These are phyloP conservation scores for Umbilicus rupestris DNA, from an alignment of 164 flowering plant species.

Conservation along the genomic window DNA sequence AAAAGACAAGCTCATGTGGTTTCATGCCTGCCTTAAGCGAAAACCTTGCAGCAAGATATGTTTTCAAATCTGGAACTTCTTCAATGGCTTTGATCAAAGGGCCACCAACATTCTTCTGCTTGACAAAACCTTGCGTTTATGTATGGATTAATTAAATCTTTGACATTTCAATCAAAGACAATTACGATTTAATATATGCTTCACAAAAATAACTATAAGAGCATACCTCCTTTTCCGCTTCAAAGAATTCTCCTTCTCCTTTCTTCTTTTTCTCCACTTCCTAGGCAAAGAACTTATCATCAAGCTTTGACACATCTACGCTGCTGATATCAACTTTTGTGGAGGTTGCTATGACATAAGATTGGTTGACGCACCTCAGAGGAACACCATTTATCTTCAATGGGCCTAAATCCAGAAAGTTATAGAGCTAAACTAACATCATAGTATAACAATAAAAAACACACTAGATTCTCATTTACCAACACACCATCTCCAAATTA, in stretches of 20 bases:
- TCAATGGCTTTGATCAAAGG: conserved; percentile 45
- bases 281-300: too few species aligned
- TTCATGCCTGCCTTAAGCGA: conserved; percentile 76
- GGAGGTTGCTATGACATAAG: conserved; percentile 75
- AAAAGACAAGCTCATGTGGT: conserved; percentile 67
- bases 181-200: neutral
- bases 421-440: neutral
- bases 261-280: conserved; percentile 60
- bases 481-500: too few species aligned
- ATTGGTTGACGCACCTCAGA: conserved; percentile 68
- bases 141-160: too few species aligned
- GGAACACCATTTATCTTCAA: conserved; percentile 86
- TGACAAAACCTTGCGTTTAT: too few species aligned
- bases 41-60: conserved; percentile 55
- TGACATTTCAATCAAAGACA: too few species aligned
- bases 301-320: conserved; percentile 48
- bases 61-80: conserved; percentile 50
- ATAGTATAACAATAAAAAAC: too few species aligned
- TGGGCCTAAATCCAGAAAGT: conserved; percentile 40
- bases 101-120: conserved; percentile 54
- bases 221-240: conserved; percentile 66
- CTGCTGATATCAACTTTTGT: conserved; percentile 75
- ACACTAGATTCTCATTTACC: too few species aligned
- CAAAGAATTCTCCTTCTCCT: conserved; percentile 75
- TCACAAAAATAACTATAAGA: neutral